Conservation (phyloP, 2,329 filamentous ascomycete species). For the Aureobasidium musti region DNA sequence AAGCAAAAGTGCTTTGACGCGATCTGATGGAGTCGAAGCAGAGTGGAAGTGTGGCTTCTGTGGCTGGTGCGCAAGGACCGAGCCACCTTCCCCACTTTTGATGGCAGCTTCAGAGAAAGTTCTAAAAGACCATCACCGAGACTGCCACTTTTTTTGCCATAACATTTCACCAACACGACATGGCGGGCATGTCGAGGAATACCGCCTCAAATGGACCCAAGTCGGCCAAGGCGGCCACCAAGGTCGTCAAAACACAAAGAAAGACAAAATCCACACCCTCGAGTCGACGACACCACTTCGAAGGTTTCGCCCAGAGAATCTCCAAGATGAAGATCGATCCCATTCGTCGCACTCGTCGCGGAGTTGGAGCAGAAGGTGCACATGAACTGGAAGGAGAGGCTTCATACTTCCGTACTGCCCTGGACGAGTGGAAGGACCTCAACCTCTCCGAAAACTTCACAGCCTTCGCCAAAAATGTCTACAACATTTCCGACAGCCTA, state of each 20-base stretch:
- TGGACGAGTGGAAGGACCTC: constrained; percentile 88
- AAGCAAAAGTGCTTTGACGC: not conserved
- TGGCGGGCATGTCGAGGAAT: constrained; percentile 50
- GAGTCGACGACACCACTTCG: constrained; percentile 83
- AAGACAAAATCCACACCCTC: constrained; percentile 70
- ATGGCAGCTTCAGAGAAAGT: not conserved
- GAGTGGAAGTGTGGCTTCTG: not conserved
- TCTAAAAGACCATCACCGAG: too few species aligned
- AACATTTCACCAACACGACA: constrained; percentile 33
- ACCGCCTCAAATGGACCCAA: constrained; percentile 34
- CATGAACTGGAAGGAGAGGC: constrained; percentile 78
- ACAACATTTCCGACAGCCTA: constrained; percentile 81
- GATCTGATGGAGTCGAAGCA: not conserved
- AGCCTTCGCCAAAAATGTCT: constrained; percentile 72
- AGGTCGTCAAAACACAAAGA: constrained; percentile 56
- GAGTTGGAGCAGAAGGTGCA: constrained; percentile 48
- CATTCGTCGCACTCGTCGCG: constrained; percentile 74
- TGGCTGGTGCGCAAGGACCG: not conserved
- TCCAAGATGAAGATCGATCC: constrained; percentile 92
- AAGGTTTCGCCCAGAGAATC: constrained; percentile 88
- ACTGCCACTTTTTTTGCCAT: constrained; percentile 27
- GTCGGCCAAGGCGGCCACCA: constrained; percentile 33
- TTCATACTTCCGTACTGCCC: constrained; percentile 79
- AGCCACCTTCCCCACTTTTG: constrained; percentile 2
- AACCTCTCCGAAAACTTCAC: constrained; percentile 84